These are phyloP conservation scores for Phytophthora chlamydospora DNA, from an alignment of 352 stramenopile species.

Conservation along the genomic window DNA sequence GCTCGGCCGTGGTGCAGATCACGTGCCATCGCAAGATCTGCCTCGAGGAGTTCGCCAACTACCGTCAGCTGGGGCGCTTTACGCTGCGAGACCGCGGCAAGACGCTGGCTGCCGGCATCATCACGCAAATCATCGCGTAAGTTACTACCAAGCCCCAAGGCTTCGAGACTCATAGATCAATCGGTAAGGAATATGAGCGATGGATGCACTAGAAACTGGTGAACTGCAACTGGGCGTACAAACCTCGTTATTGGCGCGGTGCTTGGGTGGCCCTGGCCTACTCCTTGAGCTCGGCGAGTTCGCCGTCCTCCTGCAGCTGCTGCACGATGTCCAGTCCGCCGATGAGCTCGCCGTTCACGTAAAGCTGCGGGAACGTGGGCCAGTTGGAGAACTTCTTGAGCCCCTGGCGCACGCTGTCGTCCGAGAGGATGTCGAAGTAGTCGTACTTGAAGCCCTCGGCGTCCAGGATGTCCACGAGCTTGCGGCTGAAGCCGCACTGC, in stretches of 20 bases:
- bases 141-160: background rate
- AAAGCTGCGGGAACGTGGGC: slow-evolving; percentile 98
- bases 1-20: slow-evolving; percentile 86
- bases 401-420: slow-evolving; percentile 96
- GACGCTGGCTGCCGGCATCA: slow-evolving; percentile 85
- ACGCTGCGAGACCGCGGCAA: slow-evolving; percentile 82
- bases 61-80: slow-evolving; percentile 83
- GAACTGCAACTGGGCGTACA: background rate
- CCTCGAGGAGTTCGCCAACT: slow-evolving; percentile 80
- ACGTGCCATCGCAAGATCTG: slow-evolving; percentile 78
- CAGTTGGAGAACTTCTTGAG: slow-evolving; percentile 98
- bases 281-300: slow-evolving; percentile 82
- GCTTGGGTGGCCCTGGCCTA: slow-evolving; percentile 31
- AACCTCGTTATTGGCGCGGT: no score
- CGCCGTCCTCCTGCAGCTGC: slow-evolving; percentile 93
- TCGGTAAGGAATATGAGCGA: slow-evolving; percentile 23
- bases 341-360: slow-evolving; percentile 97
- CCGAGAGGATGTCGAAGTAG: slow-evolving; percentile 97
- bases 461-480: slow-evolving; percentile 95
- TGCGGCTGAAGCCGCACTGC: slow-evolving; percentile 95
- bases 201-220: slow-evolving; percentile 1
- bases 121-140: slow-evolving; percentile 82
- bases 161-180: background rate
- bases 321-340: slow-evolving; percentile 98
- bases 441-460: slow-evolving; percentile 92